A percentile compares a stretch with the other conserved stretches of the same genome.
phyloP scores from a whole-genome alignment of 2,329 filamentous ascomycete species.

The Lomentospora prolificans region DNA sequence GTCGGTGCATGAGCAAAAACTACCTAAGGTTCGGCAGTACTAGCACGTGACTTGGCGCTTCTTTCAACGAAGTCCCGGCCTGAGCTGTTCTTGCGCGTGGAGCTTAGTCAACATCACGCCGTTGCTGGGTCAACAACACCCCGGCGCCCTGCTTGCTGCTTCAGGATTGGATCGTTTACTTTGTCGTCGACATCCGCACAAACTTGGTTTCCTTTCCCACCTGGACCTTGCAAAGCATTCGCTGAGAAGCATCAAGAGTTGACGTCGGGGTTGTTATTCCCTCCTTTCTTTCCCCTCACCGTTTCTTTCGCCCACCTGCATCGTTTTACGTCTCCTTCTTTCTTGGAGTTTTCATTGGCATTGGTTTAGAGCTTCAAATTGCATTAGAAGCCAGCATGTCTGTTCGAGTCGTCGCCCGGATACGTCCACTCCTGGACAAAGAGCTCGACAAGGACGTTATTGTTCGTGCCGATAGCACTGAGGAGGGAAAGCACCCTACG shows the following conservation, averaged over 20 bases:
- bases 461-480: conserved; percentile 55
- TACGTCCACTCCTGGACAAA: conserved; percentile 76
- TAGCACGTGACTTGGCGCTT: neutral
- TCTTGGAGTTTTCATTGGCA: conserved; percentile 4
- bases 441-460: conserved; percentile 86
- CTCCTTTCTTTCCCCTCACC: neutral
- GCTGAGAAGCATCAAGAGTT: neutral
- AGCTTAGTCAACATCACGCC: neutral
- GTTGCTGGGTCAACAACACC: neutral
- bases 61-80: neutral
- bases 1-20: neutral
- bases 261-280: neutral
- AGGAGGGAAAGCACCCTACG: conserved; percentile 50
- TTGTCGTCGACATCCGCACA: neutral
- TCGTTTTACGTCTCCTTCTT: neutral
- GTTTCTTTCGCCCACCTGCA: neutral
- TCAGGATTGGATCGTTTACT: conserved; percentile 1
- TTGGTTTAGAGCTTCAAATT: neutral
- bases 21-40: neutral
- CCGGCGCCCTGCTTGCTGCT: neutral
- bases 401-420: conserved; percentile 81
- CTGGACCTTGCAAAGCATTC: neutral
- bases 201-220: conserved; percentile 4
- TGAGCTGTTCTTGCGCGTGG: no score
- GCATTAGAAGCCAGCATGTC: conserved; percentile 32